Evolutionary conservation across 768 basidiomycete genomes (phyloP).

Genomic region (Lanmaoa pseudosensibilis): DNA sequence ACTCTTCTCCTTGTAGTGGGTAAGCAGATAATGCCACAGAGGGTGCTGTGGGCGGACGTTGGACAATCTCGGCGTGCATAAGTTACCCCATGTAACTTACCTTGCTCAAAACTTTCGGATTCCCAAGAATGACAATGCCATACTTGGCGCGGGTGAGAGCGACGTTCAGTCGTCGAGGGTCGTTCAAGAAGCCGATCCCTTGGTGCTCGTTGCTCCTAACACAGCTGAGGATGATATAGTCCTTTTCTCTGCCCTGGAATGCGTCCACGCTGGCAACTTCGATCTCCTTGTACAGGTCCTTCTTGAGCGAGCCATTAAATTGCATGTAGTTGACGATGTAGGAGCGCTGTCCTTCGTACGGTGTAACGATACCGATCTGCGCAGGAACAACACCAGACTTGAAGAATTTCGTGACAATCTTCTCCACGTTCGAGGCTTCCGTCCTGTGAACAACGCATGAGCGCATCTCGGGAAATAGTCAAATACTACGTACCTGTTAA

Average conservation of each 20-base stretch:
- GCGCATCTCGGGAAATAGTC: background rate
- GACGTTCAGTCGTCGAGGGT: slow-evolving; percentile 94
- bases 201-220: slow-evolving; percentile 99
- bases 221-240: slow-evolving; percentile 97
- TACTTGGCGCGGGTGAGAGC: slow-evolving; percentile 97
- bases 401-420: slow-evolving; percentile 99
- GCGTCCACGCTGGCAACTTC: slow-evolving; percentile 99
- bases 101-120: slow-evolving; percentile 99
- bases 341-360: slow-evolving; percentile 97
- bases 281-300: slow-evolving; percentile 98
- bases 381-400: slow-evolving; percentile 94
- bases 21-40: slow-evolving; percentile 96
- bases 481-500: slow-evolving; percentile 65
- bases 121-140: slow-evolving; percentile 98
- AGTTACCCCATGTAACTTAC: slow-evolving; percentile 42
- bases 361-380: slow-evolving; percentile 98
- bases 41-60: slow-evolving; percentile 66
- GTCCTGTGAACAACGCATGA: slow-evolving; percentile 55
- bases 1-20: slow-evolving; percentile 96
- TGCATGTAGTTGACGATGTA: slow-evolving; percentile 99
- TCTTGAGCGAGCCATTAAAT: slow-evolving; percentile 98
- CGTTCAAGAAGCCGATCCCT: slow-evolving; percentile 98
- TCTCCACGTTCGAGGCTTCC: slow-evolving; percentile 98
- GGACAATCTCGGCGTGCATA: slow-evolving; percentile 10
- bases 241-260: slow-evolving; percentile 99